Percentiles rank a stretch among this genome's conserved stretches.
Evolutionary conservation across 2,329 filamentous ascomycete genomes (phyloP).

Genomic region (Aspergillus versicolor): DNA sequence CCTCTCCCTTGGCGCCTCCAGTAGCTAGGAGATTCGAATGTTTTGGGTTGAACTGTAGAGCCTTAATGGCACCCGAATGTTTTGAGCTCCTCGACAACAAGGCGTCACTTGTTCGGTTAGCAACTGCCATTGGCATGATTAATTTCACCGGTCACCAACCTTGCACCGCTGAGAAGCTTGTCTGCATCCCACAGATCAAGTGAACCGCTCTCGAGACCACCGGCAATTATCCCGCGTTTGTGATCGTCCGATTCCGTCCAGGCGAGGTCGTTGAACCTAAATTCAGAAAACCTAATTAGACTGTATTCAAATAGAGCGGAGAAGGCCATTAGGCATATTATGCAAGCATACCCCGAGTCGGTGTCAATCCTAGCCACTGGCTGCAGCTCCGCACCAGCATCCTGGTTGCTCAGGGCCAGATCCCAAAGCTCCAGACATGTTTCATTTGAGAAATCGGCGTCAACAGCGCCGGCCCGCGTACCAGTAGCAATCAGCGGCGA

Average conservation of each 20-base stretch:
- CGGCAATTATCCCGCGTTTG: slow-evolving; percentile 86
- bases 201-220: slow-evolving; percentile 89
- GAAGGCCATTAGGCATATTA: background rate
- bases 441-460: slow-evolving; percentile 96
- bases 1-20: slow-evolving; percentile 88
- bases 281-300: slow-evolving; percentile 22
- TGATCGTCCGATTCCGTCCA: slow-evolving; percentile 83
- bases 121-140: slow-evolving; percentile 6
- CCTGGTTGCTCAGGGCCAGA: slow-evolving; percentile 73
- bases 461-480: slow-evolving; percentile 90
- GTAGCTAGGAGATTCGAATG: slow-evolving; percentile 89
- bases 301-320: background rate
- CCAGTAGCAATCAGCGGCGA: slow-evolving; percentile 87
- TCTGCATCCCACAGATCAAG: slow-evolving; percentile 92
- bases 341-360: slow-evolving; percentile 72
- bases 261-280: slow-evolving; percentile 92
- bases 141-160: slow-evolving; percentile 37
- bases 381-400: slow-evolving; percentile 78
- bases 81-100: slow-evolving; percentile 83
- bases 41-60: slow-evolving; percentile 93
- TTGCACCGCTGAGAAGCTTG: slow-evolving; percentile 56
- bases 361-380: slow-evolving; percentile 80
- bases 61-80: slow-evolving; percentile 89
- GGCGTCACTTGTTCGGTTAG: slow-evolving; percentile 57
- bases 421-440: slow-evolving; percentile 97